Percentiles rank a stretch among this genome's conserved stretches.
Conservation (phyloP, 345 rosid species). For the Arabis hirsuta region DNA sequence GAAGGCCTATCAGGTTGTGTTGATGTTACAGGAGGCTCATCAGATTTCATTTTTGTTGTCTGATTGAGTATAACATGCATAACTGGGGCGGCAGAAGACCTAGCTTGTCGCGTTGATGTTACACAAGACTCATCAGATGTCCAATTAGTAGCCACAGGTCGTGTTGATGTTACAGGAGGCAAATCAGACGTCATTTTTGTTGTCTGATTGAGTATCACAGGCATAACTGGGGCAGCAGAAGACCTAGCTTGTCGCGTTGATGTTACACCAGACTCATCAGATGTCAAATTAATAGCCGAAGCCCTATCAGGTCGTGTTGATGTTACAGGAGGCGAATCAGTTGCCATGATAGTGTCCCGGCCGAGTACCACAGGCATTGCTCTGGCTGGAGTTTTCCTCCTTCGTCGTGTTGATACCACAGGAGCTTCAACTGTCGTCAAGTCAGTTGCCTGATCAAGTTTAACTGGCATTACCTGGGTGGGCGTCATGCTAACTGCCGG, state of each 20-base stretch:
- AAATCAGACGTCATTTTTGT: conserved; percentile 25
- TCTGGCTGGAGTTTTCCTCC: conserved; percentile 35
- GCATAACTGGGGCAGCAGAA: conserved; percentile 27
- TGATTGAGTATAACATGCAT: conserved; percentile 35
- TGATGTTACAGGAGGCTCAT: conserved; percentile 31
- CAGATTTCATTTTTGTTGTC: conserved; percentile 27
- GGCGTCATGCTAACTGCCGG: conserved; percentile 29
- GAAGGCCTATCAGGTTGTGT: conserved; percentile 29
- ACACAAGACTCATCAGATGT: conserved; percentile 26
- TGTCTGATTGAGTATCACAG: conserved; percentile 35
- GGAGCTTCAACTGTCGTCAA: conserved; percentile 35
- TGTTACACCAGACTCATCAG: conserved; percentile 28
- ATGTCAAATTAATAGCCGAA: conserved; percentile 16
- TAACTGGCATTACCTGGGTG: conserved; percentile 29
- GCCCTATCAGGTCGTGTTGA: conserved; percentile 29
- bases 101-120: conserved; percentile 29
- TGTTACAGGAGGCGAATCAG: conserved; percentile 33
- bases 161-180: conserved; percentile 30
- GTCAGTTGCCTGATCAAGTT: conserved; percentile 38
- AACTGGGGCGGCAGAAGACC: conserved; percentile 26
- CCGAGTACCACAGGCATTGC: conserved; percentile 47
- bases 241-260: conserved; percentile 31
- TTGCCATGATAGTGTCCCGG: conserved; percentile 31
- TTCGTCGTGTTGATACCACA: conserved; percentile 35
- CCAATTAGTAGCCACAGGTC: conserved; percentile 22